Evolutionary conservation across 2,329 filamentous ascomycete genomes (phyloP), one percentile per base, ranked within the genome.

Genomic region (Lachnellula occidentalis): DNA sequence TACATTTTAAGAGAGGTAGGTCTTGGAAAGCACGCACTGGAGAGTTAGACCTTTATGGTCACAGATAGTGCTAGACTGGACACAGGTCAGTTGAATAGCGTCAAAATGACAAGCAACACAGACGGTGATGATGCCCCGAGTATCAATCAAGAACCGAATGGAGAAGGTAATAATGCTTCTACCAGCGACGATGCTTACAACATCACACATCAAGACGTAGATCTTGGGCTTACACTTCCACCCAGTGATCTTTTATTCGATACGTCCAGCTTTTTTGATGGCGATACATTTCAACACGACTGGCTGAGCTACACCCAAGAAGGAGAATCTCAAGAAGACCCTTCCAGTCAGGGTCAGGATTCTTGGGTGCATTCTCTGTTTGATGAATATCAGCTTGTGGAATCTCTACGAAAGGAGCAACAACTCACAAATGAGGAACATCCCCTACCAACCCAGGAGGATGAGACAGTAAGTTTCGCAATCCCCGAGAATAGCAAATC

Each of bases 141-240:
- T n/a, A 49, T 22, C 14, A 34, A 2, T 11, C 41, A 17, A 43
- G 47, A 24, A 15, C 14, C 8, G 4, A 36, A 37, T 53, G 54
- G 56, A 63, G 62, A 63, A 64, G 60, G 58, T 63, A 63, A 56
- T 61, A 60, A 63, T 61, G 59, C 62, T 63, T 61, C 60, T 60
- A 51, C 58, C 48, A 34, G 41, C 8, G 27, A 31, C 8, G 27
- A 31, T 45, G 43, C 19, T 43, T 49, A 43, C 41, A 12, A 47
- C 36, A 48, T 43, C 45, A 53, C 48, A 55, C 17, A 50, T 49
- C 53, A 49, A 53, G 47, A 54, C 45, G 52, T 57, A 57, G 53
- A 61, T 60, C 62, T 58, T 58, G 59, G 60, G 58, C 62, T 64
- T 64, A 64, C 62, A 64, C 59, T 57, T 41, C 54, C 57, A 58